phyloP scores from a whole-genome alignment of 2,329 filamentous ascomycete genomes.

The Dactylellina sp. region DNA sequence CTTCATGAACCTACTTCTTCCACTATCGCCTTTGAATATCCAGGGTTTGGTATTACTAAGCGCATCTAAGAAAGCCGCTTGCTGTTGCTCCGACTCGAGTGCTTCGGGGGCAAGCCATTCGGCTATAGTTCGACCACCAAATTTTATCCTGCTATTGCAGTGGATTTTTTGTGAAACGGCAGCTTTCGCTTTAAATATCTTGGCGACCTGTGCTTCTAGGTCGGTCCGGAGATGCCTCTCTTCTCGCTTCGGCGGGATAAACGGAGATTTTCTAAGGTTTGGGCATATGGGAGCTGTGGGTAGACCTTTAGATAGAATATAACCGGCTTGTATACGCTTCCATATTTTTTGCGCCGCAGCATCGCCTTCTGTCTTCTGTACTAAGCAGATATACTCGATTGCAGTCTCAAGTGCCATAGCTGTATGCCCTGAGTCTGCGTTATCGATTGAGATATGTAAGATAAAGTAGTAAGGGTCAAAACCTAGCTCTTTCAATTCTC shows the following conservation, averaged over 20 bases:
- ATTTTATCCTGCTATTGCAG: conserved; percentile 63
- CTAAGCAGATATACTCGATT: conserved; percentile 63
- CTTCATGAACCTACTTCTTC: conserved; percentile 64
- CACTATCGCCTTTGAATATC: conserved; percentile 64
- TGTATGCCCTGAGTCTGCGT: conserved; percentile 67
- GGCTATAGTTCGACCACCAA: conserved; percentile 63
- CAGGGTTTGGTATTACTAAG: conserved; percentile 63
- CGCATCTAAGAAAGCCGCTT: conserved; percentile 63
- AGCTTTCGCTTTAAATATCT: conserved; percentile 63
- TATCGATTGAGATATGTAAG: conserved; percentile 68
- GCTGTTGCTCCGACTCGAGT: conserved; percentile 60
- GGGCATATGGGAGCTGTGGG: conserved; percentile 60
- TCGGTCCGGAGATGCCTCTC: conserved; percentile 9
- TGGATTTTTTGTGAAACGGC: conserved; percentile 64
- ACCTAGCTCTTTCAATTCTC: conserved; percentile 66
- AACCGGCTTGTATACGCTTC: conserved; percentile 59
- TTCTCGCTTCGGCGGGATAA: not conserved
- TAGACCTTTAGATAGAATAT: conserved; percentile 61
- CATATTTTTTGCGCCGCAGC: conserved; percentile 56
- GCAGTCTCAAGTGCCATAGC: conserved; percentile 66
- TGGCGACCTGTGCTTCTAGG: conserved; percentile 13
- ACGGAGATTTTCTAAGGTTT: not conserved
- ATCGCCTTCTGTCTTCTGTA: conserved; percentile 60
- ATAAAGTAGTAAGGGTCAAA: conserved; percentile 67
- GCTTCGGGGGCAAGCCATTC: conserved; percentile 65